Conservation (phyloP, 768 basidiomycete species). For the Mycena capillaripes region DNA sequence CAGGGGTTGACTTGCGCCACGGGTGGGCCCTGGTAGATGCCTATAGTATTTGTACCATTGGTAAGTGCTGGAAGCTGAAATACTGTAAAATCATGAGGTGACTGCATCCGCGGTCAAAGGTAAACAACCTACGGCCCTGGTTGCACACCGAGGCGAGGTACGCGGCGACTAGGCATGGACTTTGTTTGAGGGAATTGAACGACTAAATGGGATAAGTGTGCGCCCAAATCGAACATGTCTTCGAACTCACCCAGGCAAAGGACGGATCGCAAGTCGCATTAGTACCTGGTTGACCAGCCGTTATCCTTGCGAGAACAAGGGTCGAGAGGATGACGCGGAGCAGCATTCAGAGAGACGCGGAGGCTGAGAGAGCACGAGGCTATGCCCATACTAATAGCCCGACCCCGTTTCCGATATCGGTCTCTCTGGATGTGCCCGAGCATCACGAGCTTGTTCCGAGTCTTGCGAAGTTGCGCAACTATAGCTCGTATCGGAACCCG, state of each 20-base stretch:
- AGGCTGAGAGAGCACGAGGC: slow-evolving; percentile 20
- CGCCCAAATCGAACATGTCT: background rate
- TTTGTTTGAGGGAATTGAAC: slow-evolving; percentile 54
- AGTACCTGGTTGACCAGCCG: slow-evolving; percentile 13
- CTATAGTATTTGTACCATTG: slow-evolving; percentile 37
- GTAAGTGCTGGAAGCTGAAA: slow-evolving; percentile 53
- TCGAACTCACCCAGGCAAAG: slow-evolving; percentile 44
- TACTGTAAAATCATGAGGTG: slow-evolving; percentile 38
- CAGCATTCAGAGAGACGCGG: slow-evolving; percentile 23
- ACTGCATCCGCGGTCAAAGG: background rate
- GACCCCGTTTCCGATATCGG: too few species aligned
- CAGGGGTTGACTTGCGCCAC: slow-evolving; percentile 53
- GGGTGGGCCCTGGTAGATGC: slow-evolving; percentile 56
- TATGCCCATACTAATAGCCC: too few species aligned
- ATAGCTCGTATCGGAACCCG: too few species aligned
- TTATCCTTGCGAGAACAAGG: slow-evolving; percentile 20
- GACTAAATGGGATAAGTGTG: slow-evolving; percentile 45
- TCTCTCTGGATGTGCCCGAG: too few species aligned
- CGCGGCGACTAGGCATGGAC: slow-evolving; percentile 61
- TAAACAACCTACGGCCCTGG: slow-evolving; percentile 46
- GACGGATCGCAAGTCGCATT: slow-evolving; percentile 34
- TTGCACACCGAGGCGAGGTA: slow-evolving; percentile 58
- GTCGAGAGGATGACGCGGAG: slow-evolving; percentile 2
- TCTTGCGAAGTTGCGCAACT: too few species aligned
- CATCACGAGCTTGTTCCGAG: too few species aligned